A percentile compares a stretch with the other conserved stretches of the same genome.
These are phyloP conservation scores for Mycena citricolor DNA, from an alignment of 1,284 basidiomycete genomes.

Conservation along the genomic window DNA sequence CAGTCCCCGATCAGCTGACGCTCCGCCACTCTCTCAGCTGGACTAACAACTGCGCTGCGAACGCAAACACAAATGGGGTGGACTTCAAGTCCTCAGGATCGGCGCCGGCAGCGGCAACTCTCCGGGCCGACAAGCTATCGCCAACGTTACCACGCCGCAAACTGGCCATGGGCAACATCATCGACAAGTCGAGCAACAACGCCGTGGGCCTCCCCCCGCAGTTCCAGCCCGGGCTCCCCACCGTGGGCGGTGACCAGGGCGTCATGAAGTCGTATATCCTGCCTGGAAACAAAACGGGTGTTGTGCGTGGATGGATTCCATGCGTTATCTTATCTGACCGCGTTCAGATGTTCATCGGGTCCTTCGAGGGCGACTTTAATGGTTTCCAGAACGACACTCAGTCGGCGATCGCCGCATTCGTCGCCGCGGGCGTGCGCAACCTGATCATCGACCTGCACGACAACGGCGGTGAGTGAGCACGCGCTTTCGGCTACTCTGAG, in stretches of 20 bases:
- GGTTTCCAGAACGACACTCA: conserved; percentile 56
- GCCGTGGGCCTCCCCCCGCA: conserved; percentile 49
- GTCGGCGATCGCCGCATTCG: conserved; percentile 46
- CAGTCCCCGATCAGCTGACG: not conserved
- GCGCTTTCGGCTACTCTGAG: conserved; percentile 3
- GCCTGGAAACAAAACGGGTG: conserved; percentile 58
- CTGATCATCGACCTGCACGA: conserved; percentile 61
- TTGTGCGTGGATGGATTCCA: conserved; percentile 41
- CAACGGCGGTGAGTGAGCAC: conserved; percentile 50
- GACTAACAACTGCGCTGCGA: conserved; percentile 59
- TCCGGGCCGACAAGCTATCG: too few species aligned
- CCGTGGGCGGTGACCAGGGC: conserved; percentile 47
- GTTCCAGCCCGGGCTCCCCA: conserved; percentile 49
- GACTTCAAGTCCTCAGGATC: conserved; percentile 48
- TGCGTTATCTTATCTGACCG: conserved; percentile 1
- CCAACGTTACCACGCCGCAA: conserved; percentile 26
- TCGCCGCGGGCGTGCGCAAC: conserved; percentile 46
- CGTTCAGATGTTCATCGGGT: conserved; percentile 60
- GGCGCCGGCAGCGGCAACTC: conserved; percentile 20
- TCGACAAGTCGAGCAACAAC: conserved; percentile 41
- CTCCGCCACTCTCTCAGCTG: conserved; percentile 41
- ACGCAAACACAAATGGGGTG: conserved; percentile 52
- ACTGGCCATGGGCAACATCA: conserved; percentile 41
- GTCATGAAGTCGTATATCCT: conserved; percentile 61
- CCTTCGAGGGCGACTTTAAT: conserved; percentile 52